phyloP scores from a whole-genome alignment of 2,329 filamentous ascomycete genomes.

The Cladosporium sp. region DNA sequence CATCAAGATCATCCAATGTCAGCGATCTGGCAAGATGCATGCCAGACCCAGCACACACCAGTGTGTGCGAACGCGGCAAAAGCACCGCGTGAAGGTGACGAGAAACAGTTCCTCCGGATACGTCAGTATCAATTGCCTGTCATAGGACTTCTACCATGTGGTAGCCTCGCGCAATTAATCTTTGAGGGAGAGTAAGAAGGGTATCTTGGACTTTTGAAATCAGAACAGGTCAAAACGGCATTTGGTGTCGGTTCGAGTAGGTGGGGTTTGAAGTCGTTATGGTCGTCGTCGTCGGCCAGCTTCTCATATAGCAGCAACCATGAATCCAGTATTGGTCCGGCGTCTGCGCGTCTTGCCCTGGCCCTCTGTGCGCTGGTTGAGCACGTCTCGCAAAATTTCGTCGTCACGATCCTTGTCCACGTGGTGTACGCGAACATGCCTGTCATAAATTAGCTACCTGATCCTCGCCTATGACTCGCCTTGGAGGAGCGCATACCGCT shows the following conservation, averaged over 20 bases:
- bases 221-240: background rate
- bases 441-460: conserved; percentile 41
- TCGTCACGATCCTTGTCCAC: conserved; percentile 87
- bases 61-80: too few species aligned
- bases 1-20: too few species aligned
- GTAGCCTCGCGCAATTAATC: background rate
- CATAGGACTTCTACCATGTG: background rate
- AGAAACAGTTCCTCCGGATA: too few species aligned
- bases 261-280: background rate
- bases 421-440: conserved; percentile 91
- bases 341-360: conserved; percentile 75
- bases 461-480: too few species aligned
- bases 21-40: too few species aligned
- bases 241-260: background rate
- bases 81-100: too few species aligned
- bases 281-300: background rate
- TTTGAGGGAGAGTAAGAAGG: background rate
- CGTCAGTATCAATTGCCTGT: too few species aligned
- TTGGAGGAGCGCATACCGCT: too few species aligned
- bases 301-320: background rate
- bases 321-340: conserved; percentile 38
- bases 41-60: too few species aligned
- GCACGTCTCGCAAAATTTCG: conserved; percentile 71
- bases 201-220: background rate
- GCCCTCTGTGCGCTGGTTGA: conserved; percentile 80